phyloP scores from a whole-genome alignment of 192 early-diverging fungal genomes.

The Thamnidium elegans region DNA sequence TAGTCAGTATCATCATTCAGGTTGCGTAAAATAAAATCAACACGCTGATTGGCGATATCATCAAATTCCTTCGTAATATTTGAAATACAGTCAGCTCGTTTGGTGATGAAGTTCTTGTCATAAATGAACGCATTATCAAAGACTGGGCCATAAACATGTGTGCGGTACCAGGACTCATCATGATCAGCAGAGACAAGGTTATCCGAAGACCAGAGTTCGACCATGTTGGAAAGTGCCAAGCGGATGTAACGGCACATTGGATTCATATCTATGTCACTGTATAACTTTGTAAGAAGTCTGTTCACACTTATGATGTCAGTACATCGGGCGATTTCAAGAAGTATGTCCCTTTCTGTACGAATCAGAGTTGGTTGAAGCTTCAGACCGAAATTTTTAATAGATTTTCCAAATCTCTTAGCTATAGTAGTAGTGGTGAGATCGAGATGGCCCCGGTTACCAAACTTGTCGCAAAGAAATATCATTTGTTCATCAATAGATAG shows the following conservation, averaged over 20 bases:
- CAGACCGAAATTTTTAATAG: not conserved
- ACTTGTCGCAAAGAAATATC: constrained; percentile 1
- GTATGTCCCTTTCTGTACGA: not conserved
- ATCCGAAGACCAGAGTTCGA: not conserved
- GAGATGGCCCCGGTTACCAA: not conserved
- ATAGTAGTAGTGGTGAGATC: constrained; percentile 2
- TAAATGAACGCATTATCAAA: not conserved
- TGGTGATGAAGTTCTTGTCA: not conserved
- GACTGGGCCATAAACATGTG: not conserved
- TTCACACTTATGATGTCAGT: not conserved
- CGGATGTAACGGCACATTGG: not conserved
- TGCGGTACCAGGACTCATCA: not conserved
- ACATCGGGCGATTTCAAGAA: constrained; percentile 7
- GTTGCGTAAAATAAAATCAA: constrained; percentile 13
- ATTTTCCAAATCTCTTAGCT: not conserved
- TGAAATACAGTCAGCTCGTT: not conserved
- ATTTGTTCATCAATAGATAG: constrained; percentile 2
- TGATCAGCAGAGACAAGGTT: not conserved
- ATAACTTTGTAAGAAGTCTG: not conserved
- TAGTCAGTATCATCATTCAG: not conserved
- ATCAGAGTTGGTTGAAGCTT: not conserved
- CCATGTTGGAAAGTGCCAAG: not conserved
- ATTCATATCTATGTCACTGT: not conserved
- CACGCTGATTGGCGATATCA: not conserved
- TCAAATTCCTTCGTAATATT: not conserved